These are phyloP conservation scores for Scleroderma citrinum DNA, from an alignment of 768 basidiomycete genomes.

Conservation along the genomic window DNA sequence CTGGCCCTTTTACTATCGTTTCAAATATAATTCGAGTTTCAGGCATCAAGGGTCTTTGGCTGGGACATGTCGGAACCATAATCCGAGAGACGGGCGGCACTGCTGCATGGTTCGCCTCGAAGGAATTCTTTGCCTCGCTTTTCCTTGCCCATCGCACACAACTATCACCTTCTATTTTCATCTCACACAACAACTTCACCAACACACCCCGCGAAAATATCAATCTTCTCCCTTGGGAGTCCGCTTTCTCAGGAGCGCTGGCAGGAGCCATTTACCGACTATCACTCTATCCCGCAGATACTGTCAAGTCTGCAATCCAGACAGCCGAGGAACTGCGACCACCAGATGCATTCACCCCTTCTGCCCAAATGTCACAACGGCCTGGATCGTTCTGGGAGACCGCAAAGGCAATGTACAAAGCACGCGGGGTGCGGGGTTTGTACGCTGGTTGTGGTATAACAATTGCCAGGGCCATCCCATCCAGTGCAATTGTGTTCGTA, in stretches of 20 bases:
- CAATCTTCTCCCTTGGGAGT: constrained; percentile 54
- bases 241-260: constrained; percentile 70
- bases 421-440: constrained; percentile 68
- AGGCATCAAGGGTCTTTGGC: constrained; percentile 73
- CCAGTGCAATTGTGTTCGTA: constrained; percentile 84
- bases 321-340: constrained; percentile 79
- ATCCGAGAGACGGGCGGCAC: constrained; percentile 84
- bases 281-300: constrained; percentile 85
- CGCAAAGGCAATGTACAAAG: constrained; percentile 62
- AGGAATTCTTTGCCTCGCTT: constrained; percentile 64
- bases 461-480: constrained; percentile 73
- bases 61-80: constrained; percentile 81
- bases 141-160: constrained; percentile 47
- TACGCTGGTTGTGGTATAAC: constrained; percentile 91
- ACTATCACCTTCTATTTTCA: constrained; percentile 5
- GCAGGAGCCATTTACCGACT: constrained; percentile 79
- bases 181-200: neutral
- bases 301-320: constrained; percentile 86
- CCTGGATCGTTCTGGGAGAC: constrained; percentile 49
- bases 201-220: neutral
- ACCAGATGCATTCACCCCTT: constrained; percentile 11
- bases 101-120: constrained; percentile 83
- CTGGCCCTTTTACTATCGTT: constrained; percentile 50
- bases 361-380: constrained; percentile 14
- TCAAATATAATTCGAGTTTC: constrained; percentile 35